Base-by-base conservation (phyloP, 306 rosid genomes). In the Prosopis cineraria region DNA sequence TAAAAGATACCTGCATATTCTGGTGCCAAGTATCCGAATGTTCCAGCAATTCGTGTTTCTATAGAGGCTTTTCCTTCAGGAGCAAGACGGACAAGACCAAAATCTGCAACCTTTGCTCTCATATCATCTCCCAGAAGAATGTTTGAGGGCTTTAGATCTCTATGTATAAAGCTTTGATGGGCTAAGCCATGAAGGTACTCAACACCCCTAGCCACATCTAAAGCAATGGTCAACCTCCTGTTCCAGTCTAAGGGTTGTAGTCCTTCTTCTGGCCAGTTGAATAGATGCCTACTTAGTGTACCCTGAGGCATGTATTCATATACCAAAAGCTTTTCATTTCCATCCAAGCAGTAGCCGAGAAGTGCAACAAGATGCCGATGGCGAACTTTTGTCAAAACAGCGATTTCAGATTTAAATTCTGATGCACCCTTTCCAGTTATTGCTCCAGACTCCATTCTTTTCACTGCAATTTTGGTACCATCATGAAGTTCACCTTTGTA, bases 301-400 rank as follows among this genome's bases (percentile, higher is more conserved):
- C 98, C 98, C 77, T 93, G 98, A 87, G 91, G 96, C 98, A 93
- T 93, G 79, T 89, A 93, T 67, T 93, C 98, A 33, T 91, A 90
- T 19, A 93, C 98, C 48, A 93, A 93, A 85, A 91, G 97, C 78
- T 81, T 91, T 85, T 93, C 97, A 48, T 90, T 88, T 67, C 98
- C 98, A 52, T 93, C 98, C 85, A 93, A 85, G 80, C 98, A 93
- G 81, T 91, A 93, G 50, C 98, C 98, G 10, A 93, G 89, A 81
- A 93, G 97, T 29, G 97, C 90, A 50, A 93, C 98, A 19, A 93
- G 89, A 82, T 93, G 97, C 44, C 96, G 84, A 81, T 93, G 98
- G 1, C 97, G 91, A 70, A 93, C 98, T 86, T 93, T 93, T 3
- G 98, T 93, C 87, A 93, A 76, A 79, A 93, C 96, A 1, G 96